Percentiles rank a stretch among this genome's conserved stretches.
Evolutionary conservation across 2,329 filamentous ascomycete genomes (phyloP).

Genomic region (Alternaria viburni): DNA sequence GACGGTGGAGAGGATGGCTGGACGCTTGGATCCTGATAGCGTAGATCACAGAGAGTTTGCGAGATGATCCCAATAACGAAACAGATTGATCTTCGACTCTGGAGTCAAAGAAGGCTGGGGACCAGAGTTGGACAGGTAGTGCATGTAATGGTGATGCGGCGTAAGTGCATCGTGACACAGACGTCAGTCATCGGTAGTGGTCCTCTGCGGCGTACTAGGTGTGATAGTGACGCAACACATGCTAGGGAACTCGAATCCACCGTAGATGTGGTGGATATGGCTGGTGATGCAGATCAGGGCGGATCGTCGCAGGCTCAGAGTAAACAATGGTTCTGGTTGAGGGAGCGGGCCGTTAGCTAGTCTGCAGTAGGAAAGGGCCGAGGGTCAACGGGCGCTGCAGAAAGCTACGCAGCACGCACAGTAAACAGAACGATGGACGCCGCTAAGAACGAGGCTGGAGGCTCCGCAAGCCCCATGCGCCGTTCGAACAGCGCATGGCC

Average conservation of each 20-base stretch:
- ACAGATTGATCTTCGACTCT: neutral
- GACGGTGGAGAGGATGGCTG: neutral
- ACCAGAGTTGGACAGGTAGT: neutral
- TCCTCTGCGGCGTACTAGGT: neutral
- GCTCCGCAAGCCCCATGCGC: conserved; percentile 5
- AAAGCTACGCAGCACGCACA: neutral
- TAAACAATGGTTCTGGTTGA: neutral
- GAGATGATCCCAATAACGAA: neutral
- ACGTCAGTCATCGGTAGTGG: neutral
- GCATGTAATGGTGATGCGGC: neutral
- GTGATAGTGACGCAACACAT: neutral
- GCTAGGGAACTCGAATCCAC: neutral
- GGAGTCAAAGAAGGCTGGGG: neutral
- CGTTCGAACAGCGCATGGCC: neutral
- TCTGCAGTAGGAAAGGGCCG: conserved; percentile 1
- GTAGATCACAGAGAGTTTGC: neutral
- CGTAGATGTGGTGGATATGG: neutral
- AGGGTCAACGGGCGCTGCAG: neutral
- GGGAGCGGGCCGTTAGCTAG: conserved; percentile 15
- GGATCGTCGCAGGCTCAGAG: conserved; percentile 1
- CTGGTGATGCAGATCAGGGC: conserved; percentile 2
- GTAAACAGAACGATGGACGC: neutral
- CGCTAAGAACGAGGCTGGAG: neutral
- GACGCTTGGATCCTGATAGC: neutral
- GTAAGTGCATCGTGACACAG: neutral